Conservation (phyloP, 2,329 filamentous ascomycete species). For the Aspergillus awamori region DNA sequence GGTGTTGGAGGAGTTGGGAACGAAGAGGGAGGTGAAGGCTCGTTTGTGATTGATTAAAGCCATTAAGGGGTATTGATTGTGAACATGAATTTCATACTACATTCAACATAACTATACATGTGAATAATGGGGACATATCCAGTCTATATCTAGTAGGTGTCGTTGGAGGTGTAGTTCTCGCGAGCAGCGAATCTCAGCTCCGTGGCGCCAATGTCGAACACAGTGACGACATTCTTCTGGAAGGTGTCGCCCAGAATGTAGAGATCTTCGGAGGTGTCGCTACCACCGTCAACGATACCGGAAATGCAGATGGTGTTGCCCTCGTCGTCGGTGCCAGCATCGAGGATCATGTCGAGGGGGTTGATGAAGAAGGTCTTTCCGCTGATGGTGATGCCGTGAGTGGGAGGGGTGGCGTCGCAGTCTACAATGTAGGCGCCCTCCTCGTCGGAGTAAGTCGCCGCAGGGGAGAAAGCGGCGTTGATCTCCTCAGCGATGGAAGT, state of each 20-base stretch:
- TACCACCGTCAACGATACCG: constrained; percentile 20
- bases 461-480: constrained; percentile 46
- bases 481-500: constrained; percentile 39
- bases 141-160: not conserved
- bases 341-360: constrained; percentile 32
- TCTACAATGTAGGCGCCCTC: constrained; percentile 43
- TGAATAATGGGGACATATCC: not conserved
- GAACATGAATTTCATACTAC: too few species aligned
- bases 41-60: not conserved
- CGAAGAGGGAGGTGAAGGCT: not conserved
- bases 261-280: constrained; percentile 15
- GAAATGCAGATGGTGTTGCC: constrained; percentile 22
- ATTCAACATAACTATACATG: not conserved
- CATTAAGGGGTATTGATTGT: too few species aligned
- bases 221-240: constrained; percentile 53
- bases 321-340: constrained; percentile 19
- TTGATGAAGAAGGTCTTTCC: constrained; percentile 36
- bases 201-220: constrained; percentile 54
- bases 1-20: not conserved
- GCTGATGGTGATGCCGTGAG: constrained; percentile 46
- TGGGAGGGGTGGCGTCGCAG: constrained; percentile 46
- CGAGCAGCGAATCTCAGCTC: constrained; percentile 38
- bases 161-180: constrained; percentile 8
- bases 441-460: constrained; percentile 37
- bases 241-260: constrained; percentile 47